phyloP scores from a whole-genome alignment of 2,329 filamentous ascomycete genomes.

The Trichophyton equinum region DNA sequence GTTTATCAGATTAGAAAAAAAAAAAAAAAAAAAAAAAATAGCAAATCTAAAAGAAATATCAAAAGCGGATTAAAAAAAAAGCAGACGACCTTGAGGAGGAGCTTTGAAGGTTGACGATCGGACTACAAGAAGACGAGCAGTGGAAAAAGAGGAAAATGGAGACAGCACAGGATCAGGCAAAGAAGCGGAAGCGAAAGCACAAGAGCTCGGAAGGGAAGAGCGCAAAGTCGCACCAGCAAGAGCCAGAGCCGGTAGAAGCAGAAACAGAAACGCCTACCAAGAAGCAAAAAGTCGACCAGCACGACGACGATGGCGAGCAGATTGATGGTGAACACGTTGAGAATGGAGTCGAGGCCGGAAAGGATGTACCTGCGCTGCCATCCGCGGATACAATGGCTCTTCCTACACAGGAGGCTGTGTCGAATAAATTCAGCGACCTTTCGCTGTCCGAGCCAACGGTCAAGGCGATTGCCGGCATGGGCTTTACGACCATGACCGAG shows the following conservation, averaged over 20 bases:
- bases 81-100: no score
- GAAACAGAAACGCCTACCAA: slow-evolving; percentile 1
- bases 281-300: slow-evolving; percentile 11
- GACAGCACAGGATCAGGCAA: slow-evolving; percentile 26
- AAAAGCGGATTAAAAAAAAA: no score
- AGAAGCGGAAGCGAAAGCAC: slow-evolving; percentile 38
- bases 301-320: slow-evolving; percentile 18
- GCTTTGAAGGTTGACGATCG: slow-evolving; percentile 5
- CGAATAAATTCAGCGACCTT: slow-evolving; percentile 29
- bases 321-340: not conserved
- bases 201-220: slow-evolving; percentile 16
- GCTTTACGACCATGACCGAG: slow-evolving; percentile 88
- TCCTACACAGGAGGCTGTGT: slow-evolving; percentile 48
- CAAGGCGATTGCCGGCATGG: slow-evolving; percentile 76
- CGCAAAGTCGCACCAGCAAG: not conserved
- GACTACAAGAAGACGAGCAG: not conserved
- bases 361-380: slow-evolving; percentile 36
- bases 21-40: no score
- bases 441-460: slow-evolving; percentile 2
- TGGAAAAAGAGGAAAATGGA: slow-evolving; percentile 20
- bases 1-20: no score
- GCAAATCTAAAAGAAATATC: no score
- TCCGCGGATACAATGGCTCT: slow-evolving; percentile 40
- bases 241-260: not conserved
- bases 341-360: slow-evolving; percentile 25